Conservation (phyloP, 805 yeast genomes). For the Metschnikowia baotianmanensis region DNA sequence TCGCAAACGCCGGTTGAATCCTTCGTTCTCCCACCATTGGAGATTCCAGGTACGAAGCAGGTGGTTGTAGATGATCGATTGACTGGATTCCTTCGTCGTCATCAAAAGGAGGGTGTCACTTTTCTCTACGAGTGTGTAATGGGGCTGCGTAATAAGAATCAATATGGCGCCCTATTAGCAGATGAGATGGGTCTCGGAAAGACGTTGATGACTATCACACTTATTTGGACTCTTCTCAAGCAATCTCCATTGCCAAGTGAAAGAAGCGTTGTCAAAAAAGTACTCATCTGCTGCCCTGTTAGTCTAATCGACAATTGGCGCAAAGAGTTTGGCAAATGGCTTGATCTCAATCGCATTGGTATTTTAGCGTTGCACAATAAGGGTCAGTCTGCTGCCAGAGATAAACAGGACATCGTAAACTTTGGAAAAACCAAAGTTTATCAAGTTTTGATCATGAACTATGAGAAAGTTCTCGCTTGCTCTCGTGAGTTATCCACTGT, state of each 20-base stretch:
- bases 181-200: constrained; percentile 96
- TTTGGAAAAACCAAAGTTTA: constrained; percentile 70
- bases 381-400: constrained; percentile 49
- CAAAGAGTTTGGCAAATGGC: constrained; percentile 86
- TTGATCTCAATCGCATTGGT: constrained; percentile 61
- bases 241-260: constrained; percentile 48
- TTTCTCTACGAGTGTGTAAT: constrained; percentile 81
- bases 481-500: constrained; percentile 47
- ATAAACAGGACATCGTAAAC: constrained; percentile 53
- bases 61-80: constrained; percentile 63
- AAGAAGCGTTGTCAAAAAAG: constrained; percentile 49
- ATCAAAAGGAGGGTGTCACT: constrained; percentile 80
- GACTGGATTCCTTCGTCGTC: constrained; percentile 61
- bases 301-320: constrained; percentile 87
- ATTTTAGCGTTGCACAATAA: constrained; percentile 56
- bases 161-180: constrained; percentile 78
- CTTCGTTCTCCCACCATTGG: constrained; percentile 2
- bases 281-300: constrained; percentile 87
- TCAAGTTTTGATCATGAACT: constrained; percentile 82
- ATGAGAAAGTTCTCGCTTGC: constrained; percentile 69
- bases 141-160: constrained; percentile 55
- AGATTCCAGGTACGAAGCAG: neutral
- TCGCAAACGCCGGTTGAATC: neutral
- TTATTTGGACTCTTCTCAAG: constrained; percentile 78
- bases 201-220: constrained; percentile 78